Conservation (phyloP, 129 eudicot genomes). For the Pulicaria dysenterica region DNA sequence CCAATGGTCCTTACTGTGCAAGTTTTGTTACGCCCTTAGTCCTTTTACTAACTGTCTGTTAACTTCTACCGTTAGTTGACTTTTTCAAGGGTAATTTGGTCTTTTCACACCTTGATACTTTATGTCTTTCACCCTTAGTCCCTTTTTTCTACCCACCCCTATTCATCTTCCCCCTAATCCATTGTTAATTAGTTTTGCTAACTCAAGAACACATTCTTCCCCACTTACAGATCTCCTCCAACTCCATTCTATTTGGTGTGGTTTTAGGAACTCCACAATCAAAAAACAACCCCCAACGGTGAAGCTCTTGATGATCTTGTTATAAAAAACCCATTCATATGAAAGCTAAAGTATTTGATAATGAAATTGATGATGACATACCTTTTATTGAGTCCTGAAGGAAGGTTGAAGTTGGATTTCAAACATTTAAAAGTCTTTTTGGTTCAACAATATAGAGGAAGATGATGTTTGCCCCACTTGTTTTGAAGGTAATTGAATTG, state of each 20-base stretch:
- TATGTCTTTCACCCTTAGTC: too few species aligned
- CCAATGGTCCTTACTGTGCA: too few species aligned
- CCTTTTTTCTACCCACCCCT: too few species aligned
- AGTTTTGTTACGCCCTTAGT: too few species aligned
- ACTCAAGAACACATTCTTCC: slow-evolving; percentile 61
- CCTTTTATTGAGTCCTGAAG: slow-evolving; percentile 38
- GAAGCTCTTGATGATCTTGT: too few species aligned
- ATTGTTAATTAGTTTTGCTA: too few species aligned
- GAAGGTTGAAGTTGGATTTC: slow-evolving; percentile 47
- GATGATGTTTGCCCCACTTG: slow-evolving; percentile 83
- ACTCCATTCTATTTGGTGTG: slow-evolving; percentile 71
- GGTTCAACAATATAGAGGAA: slow-evolving; percentile 48
- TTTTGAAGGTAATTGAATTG: slow-evolving; percentile 64
- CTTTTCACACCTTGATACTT: too few species aligned
- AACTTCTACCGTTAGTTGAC: too few species aligned
- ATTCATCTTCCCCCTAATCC: too few species aligned
- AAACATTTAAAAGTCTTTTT: slow-evolving; percentile 28
- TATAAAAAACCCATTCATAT: slow-evolving; percentile 26
- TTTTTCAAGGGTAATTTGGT: too few species aligned
- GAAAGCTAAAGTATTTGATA: slow-evolving; percentile 32
- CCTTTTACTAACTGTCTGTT: too few species aligned
- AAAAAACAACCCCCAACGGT: slow-evolving; percentile 18
- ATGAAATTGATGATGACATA: slow-evolving; percentile 31
- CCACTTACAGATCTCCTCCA: slow-evolving; percentile 76
- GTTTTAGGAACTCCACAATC: slow-evolving; percentile 63